These are phyloP conservation scores for Trametes coccinea DNA, from an alignment of 768 basidiomycete genomes.

Conservation along the genomic window DNA sequence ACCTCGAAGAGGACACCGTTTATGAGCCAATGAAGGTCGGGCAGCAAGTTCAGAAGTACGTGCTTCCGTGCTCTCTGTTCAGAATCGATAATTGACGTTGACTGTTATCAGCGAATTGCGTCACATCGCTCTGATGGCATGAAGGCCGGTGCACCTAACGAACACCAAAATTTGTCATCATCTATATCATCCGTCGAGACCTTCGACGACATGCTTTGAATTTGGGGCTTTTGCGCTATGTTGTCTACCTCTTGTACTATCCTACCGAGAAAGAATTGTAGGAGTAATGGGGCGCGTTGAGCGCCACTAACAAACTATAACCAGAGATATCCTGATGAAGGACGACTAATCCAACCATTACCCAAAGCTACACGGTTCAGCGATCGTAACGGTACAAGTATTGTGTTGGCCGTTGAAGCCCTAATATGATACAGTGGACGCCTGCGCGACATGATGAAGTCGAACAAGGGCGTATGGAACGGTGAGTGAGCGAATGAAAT, in stretches of 20 bases:
- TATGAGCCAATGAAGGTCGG: conserved; percentile 87
- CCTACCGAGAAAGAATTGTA: no score
- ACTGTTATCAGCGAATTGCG: conserved; percentile 65
- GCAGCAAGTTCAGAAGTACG: conserved; percentile 82
- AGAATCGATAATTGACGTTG: background rate
- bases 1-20: conserved; percentile 42
- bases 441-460: conserved; percentile 21
- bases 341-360: background rate
- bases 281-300: no score
- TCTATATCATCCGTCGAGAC: no score
- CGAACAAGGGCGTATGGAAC: background rate
- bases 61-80: background rate
- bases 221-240: no score
- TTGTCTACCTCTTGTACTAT: no score
- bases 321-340: conserved; percentile 4
- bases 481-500: background rate
- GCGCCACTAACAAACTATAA: no score
- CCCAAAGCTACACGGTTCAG: background rate
- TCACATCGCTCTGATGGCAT: conserved; percentile 80
- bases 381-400: conserved; percentile 7
- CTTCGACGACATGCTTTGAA: no score
- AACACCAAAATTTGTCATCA: no score
- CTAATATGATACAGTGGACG: conserved; percentile 16
- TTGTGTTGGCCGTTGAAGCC: conserved; percentile 18
- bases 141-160: conserved; percentile 21